phyloP scores from a whole-genome alignment of 352 stramenopile genomes.

The Pythium dissotocum region DNA sequence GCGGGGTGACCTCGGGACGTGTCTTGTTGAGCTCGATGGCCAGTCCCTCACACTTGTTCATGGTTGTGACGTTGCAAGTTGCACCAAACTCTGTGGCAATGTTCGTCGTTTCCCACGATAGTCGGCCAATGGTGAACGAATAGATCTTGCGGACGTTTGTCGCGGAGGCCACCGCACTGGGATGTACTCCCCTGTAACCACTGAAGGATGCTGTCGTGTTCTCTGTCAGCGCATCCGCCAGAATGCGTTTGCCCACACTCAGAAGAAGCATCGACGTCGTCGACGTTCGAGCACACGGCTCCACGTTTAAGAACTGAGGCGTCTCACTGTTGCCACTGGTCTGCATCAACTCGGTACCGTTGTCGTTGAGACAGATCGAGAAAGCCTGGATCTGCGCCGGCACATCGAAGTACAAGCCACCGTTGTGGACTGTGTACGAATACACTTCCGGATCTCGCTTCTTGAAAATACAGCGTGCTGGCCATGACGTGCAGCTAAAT shows the following conservation, averaged over 20 bases:
- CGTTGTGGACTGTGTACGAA: not conserved
- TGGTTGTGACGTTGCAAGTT: not conserved
- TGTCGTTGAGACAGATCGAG: not conserved
- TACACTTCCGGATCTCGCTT: not conserved
- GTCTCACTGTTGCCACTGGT: not conserved
- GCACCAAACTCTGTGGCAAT: not conserved
- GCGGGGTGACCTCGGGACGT: not conserved
- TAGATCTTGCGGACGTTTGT: not conserved
- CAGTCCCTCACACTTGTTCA: not conserved
- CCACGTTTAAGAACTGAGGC: not conserved
- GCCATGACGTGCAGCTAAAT: not conserved
- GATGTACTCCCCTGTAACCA: too few species aligned
- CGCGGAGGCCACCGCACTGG: not conserved
- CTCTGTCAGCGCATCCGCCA: not conserved
- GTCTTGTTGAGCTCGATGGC: not conserved
- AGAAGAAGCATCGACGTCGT: not conserved
- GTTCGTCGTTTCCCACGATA: not conserved
- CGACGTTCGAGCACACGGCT: not conserved
- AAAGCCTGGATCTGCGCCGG: not conserved
- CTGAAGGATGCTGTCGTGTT: too few species aligned
- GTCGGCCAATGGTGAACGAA: not conserved
- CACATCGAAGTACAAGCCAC: not conserved
- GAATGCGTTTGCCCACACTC: not conserved
- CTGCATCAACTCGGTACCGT: not conserved
- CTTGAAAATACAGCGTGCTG: not conserved